These are phyloP conservation scores for Iberis pinnata DNA, from an alignment of 345 rosid species.

Conservation along the genomic window DNA sequence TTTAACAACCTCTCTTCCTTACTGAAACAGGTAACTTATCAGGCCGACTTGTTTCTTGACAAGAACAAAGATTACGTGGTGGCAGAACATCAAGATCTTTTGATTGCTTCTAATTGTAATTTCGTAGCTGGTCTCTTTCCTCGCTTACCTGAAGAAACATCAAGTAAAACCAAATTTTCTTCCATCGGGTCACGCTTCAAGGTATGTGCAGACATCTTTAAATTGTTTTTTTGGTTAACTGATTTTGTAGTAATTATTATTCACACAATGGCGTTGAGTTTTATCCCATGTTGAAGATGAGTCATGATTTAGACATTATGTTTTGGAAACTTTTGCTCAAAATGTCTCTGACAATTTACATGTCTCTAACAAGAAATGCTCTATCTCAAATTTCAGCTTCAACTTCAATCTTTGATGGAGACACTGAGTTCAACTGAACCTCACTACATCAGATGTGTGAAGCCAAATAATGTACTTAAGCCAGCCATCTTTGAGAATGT, in stretches of 20 bases:
- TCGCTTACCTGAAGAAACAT: neutral
- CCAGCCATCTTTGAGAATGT: slow-evolving; percentile 92
- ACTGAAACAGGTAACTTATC: neutral
- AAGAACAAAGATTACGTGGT: neutral
- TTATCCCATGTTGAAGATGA: slow-evolving; percentile 11
- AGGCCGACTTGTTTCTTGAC: neutral
- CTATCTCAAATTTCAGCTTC: slow-evolving; percentile 52
- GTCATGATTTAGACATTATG: slow-evolving; percentile 10
- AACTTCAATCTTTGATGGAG: slow-evolving; percentile 99
- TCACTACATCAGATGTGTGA: slow-evolving; percentile 99
- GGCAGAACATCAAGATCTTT: neutral
- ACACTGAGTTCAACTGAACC: slow-evolving; percentile 94
- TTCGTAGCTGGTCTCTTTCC: neutral
- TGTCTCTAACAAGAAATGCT: slow-evolving; percentile 20
- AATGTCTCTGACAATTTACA: no score
- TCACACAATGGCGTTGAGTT: no score
- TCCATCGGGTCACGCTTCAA: neutral
- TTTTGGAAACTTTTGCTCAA: slow-evolving; percentile 10
- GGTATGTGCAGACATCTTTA: no score
- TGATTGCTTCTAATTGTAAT: neutral
- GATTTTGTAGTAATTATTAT: no score
- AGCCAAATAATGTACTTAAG: slow-evolving; percentile 96
- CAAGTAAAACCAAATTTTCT: neutral
- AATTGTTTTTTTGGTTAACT: no score
- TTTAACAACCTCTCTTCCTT: no score